A percentile compares a stretch with the other conserved stretches of the same genome.
phyloP scores from a whole-genome alignment of 2,329 filamentous ascomycete genomes.

The Dryadomyces quercivorus region DNA sequence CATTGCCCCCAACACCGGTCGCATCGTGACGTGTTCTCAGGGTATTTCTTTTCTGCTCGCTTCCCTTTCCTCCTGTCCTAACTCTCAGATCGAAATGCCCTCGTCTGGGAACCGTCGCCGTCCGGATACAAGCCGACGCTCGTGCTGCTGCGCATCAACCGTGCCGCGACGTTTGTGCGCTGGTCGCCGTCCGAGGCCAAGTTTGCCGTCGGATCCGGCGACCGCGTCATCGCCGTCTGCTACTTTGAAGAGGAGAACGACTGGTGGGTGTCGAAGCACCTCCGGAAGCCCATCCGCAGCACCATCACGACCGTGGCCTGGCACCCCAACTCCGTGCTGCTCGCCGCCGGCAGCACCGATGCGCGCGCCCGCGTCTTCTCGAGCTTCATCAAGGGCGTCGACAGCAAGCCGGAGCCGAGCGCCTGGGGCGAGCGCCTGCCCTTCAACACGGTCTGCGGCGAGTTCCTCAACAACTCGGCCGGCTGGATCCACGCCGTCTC shows the following conservation, averaged over 20 bases:
- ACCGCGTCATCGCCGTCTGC: constrained; percentile 89
- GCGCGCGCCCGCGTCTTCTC: constrained; percentile 92
- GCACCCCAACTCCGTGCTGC: constrained; percentile 94
- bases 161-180: constrained; percentile 89
- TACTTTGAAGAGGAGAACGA: constrained; percentile 99
- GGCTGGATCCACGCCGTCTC: constrained; percentile 92
- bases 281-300: constrained; percentile 97
- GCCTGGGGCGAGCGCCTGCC: constrained; percentile 92
- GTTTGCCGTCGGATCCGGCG: constrained; percentile 93
- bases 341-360: constrained; percentile 93
- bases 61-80: too few species aligned
- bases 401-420: constrained; percentile 70
- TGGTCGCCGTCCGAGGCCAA: constrained; percentile 97
- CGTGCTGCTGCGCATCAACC: constrained; percentile 91
- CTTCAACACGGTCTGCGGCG: constrained; percentile 97
- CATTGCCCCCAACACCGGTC: constrained; percentile 79
- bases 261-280: constrained; percentile 99
- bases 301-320: constrained; percentile 91
- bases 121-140: constrained; percentile 93
- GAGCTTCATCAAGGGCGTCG: constrained; percentile 90
- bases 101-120: constrained; percentile 94
- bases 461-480: constrained; percentile 90
- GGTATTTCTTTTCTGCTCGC: constrained; percentile 36
- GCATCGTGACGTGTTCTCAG: constrained; percentile 96
- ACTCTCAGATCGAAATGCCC: constrained; percentile 89